Conservation (phyloP, 352 stramenopile genomes). For the Phytophthora pinifolia region DNA sequence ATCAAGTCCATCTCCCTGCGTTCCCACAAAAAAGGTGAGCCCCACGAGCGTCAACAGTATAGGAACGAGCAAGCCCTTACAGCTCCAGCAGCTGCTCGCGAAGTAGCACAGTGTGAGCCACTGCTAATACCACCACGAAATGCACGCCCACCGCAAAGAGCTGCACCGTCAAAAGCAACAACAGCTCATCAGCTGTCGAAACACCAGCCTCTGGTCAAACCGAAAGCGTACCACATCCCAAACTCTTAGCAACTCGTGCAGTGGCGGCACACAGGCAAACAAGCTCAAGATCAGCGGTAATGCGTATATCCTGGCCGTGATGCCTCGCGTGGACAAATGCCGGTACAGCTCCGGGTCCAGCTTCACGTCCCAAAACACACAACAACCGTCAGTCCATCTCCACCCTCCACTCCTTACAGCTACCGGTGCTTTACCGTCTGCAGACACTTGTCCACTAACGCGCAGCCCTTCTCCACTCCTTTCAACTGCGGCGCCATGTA, state of each 20-base stretch:
- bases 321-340: constrained; percentile 71
- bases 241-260: constrained; percentile 87
- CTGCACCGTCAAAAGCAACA: constrained; percentile 28
- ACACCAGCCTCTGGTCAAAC: not conserved
- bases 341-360: constrained; percentile 81
- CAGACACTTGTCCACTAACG: constrained; percentile 82
- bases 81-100: constrained; percentile 80
- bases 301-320: constrained; percentile 86
- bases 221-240: constrained; percentile 83
- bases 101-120: constrained; percentile 87
- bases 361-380: constrained; percentile 26
- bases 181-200: not conserved
- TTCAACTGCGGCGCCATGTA: constrained; percentile 90
- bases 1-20: constrained; percentile 84
- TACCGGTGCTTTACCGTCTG: constrained; percentile 42
- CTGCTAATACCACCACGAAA: constrained; percentile 89
- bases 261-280: constrained; percentile 88
- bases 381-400: not conserved
- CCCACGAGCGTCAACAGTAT: constrained; percentile 2
- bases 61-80: constrained; percentile 33
- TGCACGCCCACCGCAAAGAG: constrained; percentile 91
- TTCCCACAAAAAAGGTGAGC: not conserved
- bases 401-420: not conserved
- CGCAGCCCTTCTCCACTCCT: constrained; percentile 78
- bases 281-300: constrained; percentile 88